Conservation (phyloP, 106 monocot genomes). For the Vanilla planifolia region DNA sequence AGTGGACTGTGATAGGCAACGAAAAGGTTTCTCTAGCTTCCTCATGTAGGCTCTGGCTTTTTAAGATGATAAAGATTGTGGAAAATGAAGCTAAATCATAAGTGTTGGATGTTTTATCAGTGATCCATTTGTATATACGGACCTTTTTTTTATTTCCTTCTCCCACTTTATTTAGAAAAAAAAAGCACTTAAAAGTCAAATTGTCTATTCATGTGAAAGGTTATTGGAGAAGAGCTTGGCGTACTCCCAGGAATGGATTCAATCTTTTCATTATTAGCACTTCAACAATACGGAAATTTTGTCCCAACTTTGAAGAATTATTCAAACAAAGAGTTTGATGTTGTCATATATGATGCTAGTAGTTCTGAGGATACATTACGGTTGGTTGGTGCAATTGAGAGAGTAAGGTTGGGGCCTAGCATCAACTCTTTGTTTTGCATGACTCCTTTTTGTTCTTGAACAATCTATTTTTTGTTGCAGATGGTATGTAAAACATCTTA, state of each 20-base stretch:
- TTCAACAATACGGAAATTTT: slow-evolving; percentile 64
- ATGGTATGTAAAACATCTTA: slow-evolving; percentile 71
- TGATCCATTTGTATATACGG: background rate
- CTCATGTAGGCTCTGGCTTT: background rate
- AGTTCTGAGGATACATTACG: slow-evolving; percentile 80
- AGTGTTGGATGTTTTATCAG: background rate
- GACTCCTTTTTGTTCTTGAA: background rate
- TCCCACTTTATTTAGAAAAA: background rate
- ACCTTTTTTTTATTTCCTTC: background rate
- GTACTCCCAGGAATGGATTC: slow-evolving; percentile 95
- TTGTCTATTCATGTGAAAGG: slow-evolving; percentile 26
- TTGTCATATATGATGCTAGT: slow-evolving; percentile 78
- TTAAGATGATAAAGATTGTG: background rate
- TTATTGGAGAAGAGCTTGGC: slow-evolving; percentile 97
- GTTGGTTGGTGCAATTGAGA: slow-evolving; percentile 69
- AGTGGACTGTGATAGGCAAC: background rate
- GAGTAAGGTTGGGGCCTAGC: slow-evolving; percentile 49
- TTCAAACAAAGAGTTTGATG: slow-evolving; percentile 37
- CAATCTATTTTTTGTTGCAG: slow-evolving; percentile 21
- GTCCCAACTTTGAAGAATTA: slow-evolving; percentile 31
- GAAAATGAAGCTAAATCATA: background rate
- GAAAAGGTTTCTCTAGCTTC: background rate
- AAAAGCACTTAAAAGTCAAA: background rate
- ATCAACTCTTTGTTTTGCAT: background rate
- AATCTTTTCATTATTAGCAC: slow-evolving; percentile 58